Evolutionary conservation across 345 rosid genomes (phyloP).

Genomic region (Pseudoturritis turrita): DNA sequence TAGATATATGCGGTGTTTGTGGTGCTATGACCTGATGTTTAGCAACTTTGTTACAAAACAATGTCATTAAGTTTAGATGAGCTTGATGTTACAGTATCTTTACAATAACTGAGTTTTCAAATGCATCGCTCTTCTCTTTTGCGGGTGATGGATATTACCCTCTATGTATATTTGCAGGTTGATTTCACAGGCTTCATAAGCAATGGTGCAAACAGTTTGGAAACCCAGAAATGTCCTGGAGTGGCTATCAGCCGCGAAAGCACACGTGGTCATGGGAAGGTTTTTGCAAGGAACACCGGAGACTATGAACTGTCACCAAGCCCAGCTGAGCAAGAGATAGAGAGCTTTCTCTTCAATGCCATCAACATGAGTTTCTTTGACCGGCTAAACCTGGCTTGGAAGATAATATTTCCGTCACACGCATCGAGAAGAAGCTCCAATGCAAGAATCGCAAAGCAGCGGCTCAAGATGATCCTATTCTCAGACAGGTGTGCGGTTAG

Average conservation of each 20-base stretch:
- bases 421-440: constrained; percentile 73
- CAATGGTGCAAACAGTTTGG: constrained; percentile 36
- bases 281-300: constrained; percentile 41
- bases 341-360: constrained; percentile 65
- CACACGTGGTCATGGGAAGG: constrained; percentile 26
- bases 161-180: constrained; percentile 39
- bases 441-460: constrained; percentile 92
- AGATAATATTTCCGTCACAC: constrained; percentile 79
- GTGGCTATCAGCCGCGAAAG: constrained; percentile 26
- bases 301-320: constrained; percentile 51
- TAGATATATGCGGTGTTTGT: not conserved
- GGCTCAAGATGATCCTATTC: constrained; percentile 95
- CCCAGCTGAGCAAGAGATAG: constrained; percentile 59
- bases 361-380: constrained; percentile 81
- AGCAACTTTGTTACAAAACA: not conserved
- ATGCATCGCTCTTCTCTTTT: not conserved
- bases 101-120: not conserved
- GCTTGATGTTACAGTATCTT: constrained; percentile 1
- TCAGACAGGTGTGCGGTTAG: constrained; percentile 95
- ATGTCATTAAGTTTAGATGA: not conserved
- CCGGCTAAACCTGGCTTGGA: constrained; percentile 88
- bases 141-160: not conserved
- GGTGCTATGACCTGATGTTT: not conserved
- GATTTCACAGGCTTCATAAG: constrained; percentile 40
- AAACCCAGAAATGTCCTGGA: constrained; percentile 33